Evolutionary conservation across 202 grass and related monocot species (phyloP).

Genomic region (Elaeis oleifera): DNA sequence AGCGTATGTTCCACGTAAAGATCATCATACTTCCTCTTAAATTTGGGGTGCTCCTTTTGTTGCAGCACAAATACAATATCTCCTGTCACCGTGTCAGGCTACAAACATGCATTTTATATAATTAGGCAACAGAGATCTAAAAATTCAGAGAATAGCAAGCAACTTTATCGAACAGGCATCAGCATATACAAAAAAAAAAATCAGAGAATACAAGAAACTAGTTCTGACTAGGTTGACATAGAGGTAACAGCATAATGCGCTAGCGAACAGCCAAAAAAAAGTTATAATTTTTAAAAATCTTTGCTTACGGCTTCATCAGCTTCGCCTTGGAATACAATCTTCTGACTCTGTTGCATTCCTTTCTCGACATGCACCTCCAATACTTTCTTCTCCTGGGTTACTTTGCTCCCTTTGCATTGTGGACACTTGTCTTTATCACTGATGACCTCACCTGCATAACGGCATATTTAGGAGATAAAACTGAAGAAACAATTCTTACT

Average conservation of each 20-base stretch:
- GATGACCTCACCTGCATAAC: constrained; percentile 11
- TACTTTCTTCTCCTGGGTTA: constrained; percentile 18
- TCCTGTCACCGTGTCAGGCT: constrained; percentile 91
- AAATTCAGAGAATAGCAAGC: too few species aligned
- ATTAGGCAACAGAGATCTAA: too few species aligned
- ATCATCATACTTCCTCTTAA: constrained; percentile 83
- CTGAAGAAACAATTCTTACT: background rate
- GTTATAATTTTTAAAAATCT: too few species aligned
- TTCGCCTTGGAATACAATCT: constrained; percentile 16
- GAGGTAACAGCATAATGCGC: too few species aligned
- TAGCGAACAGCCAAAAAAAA: too few species aligned
- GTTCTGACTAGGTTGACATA: too few species aligned
- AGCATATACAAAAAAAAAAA: too few species aligned
- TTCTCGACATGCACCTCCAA: constrained; percentile 16
- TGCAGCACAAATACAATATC: constrained; percentile 85
- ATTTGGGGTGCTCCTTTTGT: constrained; percentile 81
- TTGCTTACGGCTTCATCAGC: constrained; percentile 14
- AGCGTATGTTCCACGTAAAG: constrained; percentile 68
- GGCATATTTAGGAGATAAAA: background rate
- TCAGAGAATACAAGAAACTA: too few species aligned
- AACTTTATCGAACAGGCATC: too few species aligned
- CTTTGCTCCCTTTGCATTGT: constrained; percentile 11
- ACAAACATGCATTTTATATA: constrained; percentile 3
- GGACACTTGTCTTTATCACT: constrained; percentile 8
- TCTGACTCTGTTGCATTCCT: constrained; percentile 18